Base-by-base conservation (phyloP, 495 filamentous ascomycete species). In the Aspergillus olivimuriae region DNA sequence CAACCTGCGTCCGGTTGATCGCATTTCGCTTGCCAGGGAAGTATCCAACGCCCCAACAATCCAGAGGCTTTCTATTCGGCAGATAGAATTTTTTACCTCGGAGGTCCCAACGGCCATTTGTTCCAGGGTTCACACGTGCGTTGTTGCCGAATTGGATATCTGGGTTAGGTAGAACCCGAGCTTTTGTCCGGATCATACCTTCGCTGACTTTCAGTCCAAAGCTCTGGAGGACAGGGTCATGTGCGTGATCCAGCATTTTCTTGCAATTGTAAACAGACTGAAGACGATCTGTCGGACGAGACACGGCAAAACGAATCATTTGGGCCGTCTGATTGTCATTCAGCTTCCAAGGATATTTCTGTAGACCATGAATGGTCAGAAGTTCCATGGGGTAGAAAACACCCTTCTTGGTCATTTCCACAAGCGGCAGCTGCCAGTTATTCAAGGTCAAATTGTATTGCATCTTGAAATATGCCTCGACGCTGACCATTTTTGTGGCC, bases 291-390 rank as follows among this genome's bases (percentile, higher is more conserved):
- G 47, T 32, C 0, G 92, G 92, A 2, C 78, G 73, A 19, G 70
- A 70, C 4, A 79, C 81, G 2, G 89, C 88, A 59, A 86, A 87
- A 57, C 83, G 88, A 64, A 98, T 94, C 91, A 98, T 96, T 7
- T 76, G 55, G 0, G 75, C 58, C 0, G 89, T 92, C 72, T 75
- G 60, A 1, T 47, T 53, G 14, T 85, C 77, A 47, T 78, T 78
- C 2, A 96, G 67, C 70, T 94, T 96, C 66, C 68, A 86, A 1
- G 73, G 71, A 61, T 89, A 98, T 1, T 82, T 77, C 64, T 95
- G 87, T 37, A 87, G 82, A 0, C 59, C 56, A 4, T 69, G 61
- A 55, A 86, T 70, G 12, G 52, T 61, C 55, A 87, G 76, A 2
- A 86, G 43, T 51, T 97, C 92, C 69, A 92, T 81, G 2, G 90